phyloP scores from a whole-genome alignment of 176 grass and related monocot genomes.

The Carex pumila region DNA sequence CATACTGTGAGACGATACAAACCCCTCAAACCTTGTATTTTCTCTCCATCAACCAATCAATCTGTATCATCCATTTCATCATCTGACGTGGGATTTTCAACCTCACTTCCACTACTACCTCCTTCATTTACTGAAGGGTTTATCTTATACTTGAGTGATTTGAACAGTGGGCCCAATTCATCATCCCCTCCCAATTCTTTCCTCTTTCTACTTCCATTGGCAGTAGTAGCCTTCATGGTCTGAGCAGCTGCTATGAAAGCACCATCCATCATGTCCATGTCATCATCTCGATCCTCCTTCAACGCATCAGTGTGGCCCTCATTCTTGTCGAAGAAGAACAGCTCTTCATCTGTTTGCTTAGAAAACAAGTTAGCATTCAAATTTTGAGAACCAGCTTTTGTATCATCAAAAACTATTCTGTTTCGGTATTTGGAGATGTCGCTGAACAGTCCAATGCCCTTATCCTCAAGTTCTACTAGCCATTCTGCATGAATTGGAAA shows the following conservation, averaged over 20 bases:
- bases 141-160: constrained; percentile 61
- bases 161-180: constrained; percentile 18
- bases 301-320: constrained; percentile 13
- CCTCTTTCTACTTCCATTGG: constrained; percentile 60
- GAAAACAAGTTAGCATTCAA: constrained; percentile 31
- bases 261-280: constrained; percentile 51
- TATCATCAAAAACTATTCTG: constrained; percentile 44
- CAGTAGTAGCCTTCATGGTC: constrained; percentile 47
- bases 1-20: not conserved
- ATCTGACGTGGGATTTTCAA: constrained; percentile 66
- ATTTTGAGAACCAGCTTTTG: constrained; percentile 32
- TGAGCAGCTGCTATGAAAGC: constrained; percentile 79
- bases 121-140: constrained; percentile 48
- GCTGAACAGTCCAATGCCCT: constrained; percentile 64
- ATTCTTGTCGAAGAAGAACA: constrained; percentile 85
- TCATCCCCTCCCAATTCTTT: constrained; percentile 54
- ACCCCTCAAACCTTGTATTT: not conserved
- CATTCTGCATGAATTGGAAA: constrained; percentile 51
- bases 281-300: constrained; percentile 17
- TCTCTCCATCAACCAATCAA: constrained; percentile 25
- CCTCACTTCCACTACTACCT: constrained; percentile 77
- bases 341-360: constrained; percentile 31
- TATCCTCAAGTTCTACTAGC: constrained; percentile 65
- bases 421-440: constrained; percentile 48
- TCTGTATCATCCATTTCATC: constrained; percentile 78